These are phyloP conservation scores for Cystobasidium pallidum DNA, from an alignment of 1,284 basidiomycete species.

Conservation along the genomic window DNA sequence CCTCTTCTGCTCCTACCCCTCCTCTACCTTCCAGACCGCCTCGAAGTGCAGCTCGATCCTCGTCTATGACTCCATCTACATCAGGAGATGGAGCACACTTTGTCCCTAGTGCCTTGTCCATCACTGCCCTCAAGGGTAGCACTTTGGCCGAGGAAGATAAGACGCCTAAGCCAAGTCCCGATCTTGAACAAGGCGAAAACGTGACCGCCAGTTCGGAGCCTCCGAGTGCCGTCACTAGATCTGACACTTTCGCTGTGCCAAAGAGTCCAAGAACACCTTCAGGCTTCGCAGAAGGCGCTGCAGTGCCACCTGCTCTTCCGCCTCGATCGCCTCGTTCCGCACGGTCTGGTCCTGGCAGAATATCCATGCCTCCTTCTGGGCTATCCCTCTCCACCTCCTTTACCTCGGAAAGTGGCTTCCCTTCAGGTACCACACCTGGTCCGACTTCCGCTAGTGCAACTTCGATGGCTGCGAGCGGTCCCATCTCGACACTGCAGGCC, in stretches of 20 bases:
- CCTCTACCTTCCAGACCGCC: slow-evolving; percentile 23
- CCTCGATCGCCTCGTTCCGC: slow-evolving; percentile 21
- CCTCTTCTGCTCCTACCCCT: neutral
- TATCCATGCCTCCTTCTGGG: slow-evolving; percentile 2
- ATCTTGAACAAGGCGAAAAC: neutral
- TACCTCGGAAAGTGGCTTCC: slow-evolving; percentile 5
- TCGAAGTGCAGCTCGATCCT: slow-evolving; percentile 26
- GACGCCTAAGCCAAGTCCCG: slow-evolving; percentile 16
- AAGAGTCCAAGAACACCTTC: slow-evolving; percentile 17
- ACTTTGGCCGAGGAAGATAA: neutral
- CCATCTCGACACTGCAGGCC: slow-evolving; percentile 8
- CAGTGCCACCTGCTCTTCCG: slow-evolving; percentile 9
- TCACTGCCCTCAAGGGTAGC: slow-evolving; percentile 12
- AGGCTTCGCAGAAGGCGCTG: neutral
- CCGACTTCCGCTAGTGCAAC: slow-evolving; percentile 11
- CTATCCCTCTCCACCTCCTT: neutral
- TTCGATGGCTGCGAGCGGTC: slow-evolving; percentile 2
- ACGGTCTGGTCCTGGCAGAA: neutral
- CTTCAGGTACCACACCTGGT: neutral
- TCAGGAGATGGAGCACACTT: slow-evolving; percentile 2
- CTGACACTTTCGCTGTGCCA: neutral
- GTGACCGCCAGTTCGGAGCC: neutral
- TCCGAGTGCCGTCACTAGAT: neutral
- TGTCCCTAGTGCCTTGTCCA: neutral
- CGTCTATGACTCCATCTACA: slow-evolving; percentile 7